Evolutionary conservation across 2,329 filamentous ascomycete species (phyloP), one percentile per base, ranked within the genome.

Genomic region (Ceratocystis cubensis): DNA sequence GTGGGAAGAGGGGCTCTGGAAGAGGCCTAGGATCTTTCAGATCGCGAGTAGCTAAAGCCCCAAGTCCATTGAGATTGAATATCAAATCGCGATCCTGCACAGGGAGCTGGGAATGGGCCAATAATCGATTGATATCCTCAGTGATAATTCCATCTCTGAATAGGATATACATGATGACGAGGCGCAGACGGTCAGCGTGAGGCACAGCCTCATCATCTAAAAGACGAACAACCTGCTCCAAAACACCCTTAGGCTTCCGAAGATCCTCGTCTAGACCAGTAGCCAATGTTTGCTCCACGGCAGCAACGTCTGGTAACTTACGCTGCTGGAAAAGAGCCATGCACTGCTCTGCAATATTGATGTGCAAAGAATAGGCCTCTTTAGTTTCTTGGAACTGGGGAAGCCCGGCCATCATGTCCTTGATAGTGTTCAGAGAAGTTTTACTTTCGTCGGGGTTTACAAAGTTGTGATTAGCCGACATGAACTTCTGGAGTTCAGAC

Each of bases 371-470:
- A 75, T 97, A 99, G 1, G 90, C 87, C 73, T 96, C 91, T 75
- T 97, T 96, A 81, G 94, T 90, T 75, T 95, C 88, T 72, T 96
- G 90, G 73, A 96, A 99, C 73, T 97, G 90, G 13, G 92, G 91
- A 68, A 99, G 78, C 7, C 92, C 93, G 15, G 91, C 94, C 77
- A 99, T 79, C 94, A 99, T 99, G 75, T 96, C 92, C 73, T 94
- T 91, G 76, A 99, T 96, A 30, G 89, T 88, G 76, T 92, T 96
- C 66, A 99, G 79, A 73, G 84, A 95, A 50, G 87, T 87, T 41
- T 86, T 82, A 66, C 88, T 84, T 69, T 82, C 82, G 69, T 83
- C 79, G 73, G 85, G 81, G 69, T 94, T 87, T 13, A 90, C 89
- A 73, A 97, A 97, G 73, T 97, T 90, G 15, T 92, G 89, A 73